Evolutionary conservation across 2,329 filamentous ascomycete species (phyloP), one percentile per base, ranked within the genome.

Genomic region (Trichoderma arundinaceum): DNA sequence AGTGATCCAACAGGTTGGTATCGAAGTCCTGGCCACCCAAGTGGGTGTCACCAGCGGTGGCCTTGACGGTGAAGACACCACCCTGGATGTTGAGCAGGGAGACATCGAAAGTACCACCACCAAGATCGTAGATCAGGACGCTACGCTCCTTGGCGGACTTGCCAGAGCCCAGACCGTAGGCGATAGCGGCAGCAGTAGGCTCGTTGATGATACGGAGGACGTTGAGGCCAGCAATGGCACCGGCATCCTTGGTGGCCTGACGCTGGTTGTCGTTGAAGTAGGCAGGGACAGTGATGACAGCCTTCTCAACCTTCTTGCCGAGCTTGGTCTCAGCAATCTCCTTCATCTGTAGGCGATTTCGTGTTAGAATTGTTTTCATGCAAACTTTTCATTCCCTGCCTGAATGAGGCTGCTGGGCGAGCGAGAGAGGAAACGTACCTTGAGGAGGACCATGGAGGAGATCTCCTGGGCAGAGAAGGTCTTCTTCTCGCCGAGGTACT

Each of bases 191-290:
- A 73, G 95, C 95, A 70, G 95, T 99, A 68, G 95, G 95, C 86
- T 99, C 95, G 89, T 99, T 99, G 85, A 99, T 98, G 85, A 99
- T 98, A 88, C 95, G 94, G 81, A 99, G 94, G 74, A 99, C 93
- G 84, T 98, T 97, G 70, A 99, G 90, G 74, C 94, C 95, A 76
- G 94, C 85, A 78, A 99, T 99, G 80, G 94, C 91, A 90, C 95
- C 95, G 72, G 95, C 95, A 78, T 98, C 95, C 90, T 98, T 98
- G 84, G 95, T 99, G 72, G 95, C 92, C 84, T 98, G 95, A 84
- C 95, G 91, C 87, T 99, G 95, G 87, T 96, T 97, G 89, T 99
- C 95, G 88, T 98, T 98, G 92, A 99, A 99, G 88, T 99, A 99
- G 79, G 95, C 95, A 66, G 95, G 95, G 67, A 98, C 95, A 69